Conservation (phyloP, 192 early-diverging fungal genomes). For the Anaeromyces robustus region DNA sequence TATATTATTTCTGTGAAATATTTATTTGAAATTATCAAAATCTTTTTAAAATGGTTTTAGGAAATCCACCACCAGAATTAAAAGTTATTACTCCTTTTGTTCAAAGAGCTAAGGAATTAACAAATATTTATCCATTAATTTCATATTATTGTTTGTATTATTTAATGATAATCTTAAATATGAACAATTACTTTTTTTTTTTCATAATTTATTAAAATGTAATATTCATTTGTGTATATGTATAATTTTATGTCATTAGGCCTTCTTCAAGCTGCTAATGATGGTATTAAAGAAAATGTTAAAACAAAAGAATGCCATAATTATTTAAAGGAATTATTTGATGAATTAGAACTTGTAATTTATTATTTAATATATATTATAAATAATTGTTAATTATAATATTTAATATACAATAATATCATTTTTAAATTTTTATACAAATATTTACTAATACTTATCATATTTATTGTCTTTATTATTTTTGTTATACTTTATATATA, state of each 20-base stretch:
- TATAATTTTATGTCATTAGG: too few species aligned
- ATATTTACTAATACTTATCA: too few species aligned
- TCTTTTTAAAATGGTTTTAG: not conserved
- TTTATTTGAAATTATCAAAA: too few species aligned
- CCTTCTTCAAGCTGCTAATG: not conserved
- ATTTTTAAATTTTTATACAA: too few species aligned
- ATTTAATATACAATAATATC: too few species aligned
- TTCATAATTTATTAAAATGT: too few species aligned
- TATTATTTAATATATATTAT: not conserved
- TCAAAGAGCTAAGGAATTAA: conserved; percentile 67
- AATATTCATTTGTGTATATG: too few species aligned
- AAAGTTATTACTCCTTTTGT: conserved; percentile 55
- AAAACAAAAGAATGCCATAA: conserved; percentile 30
- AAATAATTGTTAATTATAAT: too few species aligned
- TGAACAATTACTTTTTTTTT: too few species aligned
- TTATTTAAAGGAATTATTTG: conserved; percentile 54
- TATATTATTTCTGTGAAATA: too few species aligned
- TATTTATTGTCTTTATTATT: too few species aligned
- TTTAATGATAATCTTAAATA: not conserved
- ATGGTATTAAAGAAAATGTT: conserved; percentile 48
- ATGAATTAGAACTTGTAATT: conserved; percentile 61
- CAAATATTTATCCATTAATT: conserved; percentile 65
- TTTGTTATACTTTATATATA: too few species aligned
- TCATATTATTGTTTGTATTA: conserved; percentile 74
- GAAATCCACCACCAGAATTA: conserved; percentile 8